These are phyloP conservation scores for Ophiocordyceps polyrhachis-furcata DNA, from an alignment of 2,329 filamentous ascomycete genomes.

Conservation along the genomic window DNA sequence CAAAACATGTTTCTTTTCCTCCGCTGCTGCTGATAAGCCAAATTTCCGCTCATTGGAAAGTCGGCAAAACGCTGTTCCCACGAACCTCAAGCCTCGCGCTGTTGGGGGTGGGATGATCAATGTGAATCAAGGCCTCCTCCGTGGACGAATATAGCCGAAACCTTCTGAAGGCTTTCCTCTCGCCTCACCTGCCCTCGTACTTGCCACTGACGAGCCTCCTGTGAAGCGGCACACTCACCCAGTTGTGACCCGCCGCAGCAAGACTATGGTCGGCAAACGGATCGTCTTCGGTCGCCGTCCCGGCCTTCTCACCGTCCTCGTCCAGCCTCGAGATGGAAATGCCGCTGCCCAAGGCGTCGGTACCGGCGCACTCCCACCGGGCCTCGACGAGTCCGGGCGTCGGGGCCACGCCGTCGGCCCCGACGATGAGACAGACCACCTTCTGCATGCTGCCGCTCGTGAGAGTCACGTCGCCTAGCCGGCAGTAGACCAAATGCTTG, in stretches of 20 bases:
- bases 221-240: slow-evolving; percentile 47
- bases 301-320: slow-evolving; percentile 24
- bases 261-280: slow-evolving; percentile 44
- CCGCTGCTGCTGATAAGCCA: not conserved
- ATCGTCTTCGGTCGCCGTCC: slow-evolving; percentile 33
- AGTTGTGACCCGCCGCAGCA: slow-evolving; percentile 19
- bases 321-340: slow-evolving; percentile 44
- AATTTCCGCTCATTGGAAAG: not conserved
- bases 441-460: slow-evolving; percentile 44
- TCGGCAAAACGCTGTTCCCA: not conserved
- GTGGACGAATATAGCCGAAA: not conserved
- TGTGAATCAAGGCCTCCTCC: too few relatives aligned
- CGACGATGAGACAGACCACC: slow-evolving; percentile 62
- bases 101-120: too few relatives aligned
- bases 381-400: slow-evolving; percentile 65
- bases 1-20: not conserved
- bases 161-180: not conserved
- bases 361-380: slow-evolving; percentile 49
- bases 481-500: slow-evolving; percentile 63
- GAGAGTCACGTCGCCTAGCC: slow-evolving; percentile 54
- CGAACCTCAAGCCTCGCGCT: too few relatives aligned
- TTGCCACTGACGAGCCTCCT: slow-evolving; percentile 58
- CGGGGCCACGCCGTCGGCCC: slow-evolving; percentile 51
- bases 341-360: slow-evolving; percentile 31
- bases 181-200: slow-evolving; percentile 37